Base-by-base conservation (phyloP, 495 filamentous ascomycete genomes). In the Aspergillus nanangensis region DNA sequence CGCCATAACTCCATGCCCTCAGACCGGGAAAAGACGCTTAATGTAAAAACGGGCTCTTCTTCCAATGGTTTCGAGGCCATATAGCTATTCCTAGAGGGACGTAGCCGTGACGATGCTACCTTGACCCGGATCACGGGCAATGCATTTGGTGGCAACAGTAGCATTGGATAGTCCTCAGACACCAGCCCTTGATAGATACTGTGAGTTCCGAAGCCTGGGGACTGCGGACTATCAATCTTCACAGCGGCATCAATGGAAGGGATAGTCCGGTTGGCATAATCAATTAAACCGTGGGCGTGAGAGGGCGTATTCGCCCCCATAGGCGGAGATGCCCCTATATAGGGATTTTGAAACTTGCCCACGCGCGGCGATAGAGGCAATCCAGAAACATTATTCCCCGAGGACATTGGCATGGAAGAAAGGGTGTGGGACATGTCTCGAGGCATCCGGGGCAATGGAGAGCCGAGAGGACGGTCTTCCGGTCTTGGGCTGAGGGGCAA, bases 21-120 rank as follows among this genome's bases (percentile, higher is more conserved):
- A 8, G 83, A 82, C 45, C 89, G 79, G 11, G 86, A 83, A 54
- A 88, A 85, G 21, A 98, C 75, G 31, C 88, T 90, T 15, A 98
- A 74, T 2, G 88, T 95, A 53, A 96, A 95, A 0, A 97, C 94
- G 2, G 91, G 89, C 56, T 96, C 94, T 56, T 93, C 90, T 31
- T 93, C 90, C 13, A 71, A 53, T 18, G 74, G 65, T 52, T 70
- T 82, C 3, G 83, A 69, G 13, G 78, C 85, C 55, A 95, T 61
- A 44, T 90, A 77, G 51, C 91, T 96, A 9, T 87, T 81, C 45
- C 92, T 75, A 1, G 91, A 95, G 17, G 93, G 94, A 54, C 84
- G 89, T 67, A 95, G 81, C n/a, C 93, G 80, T 42, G 92, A 96
- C 5, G 94, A 97, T 8, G 86, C 86, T 7, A 96, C 92, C 54